These are phyloP conservation scores for Voacanga thouarsii DNA, from an alignment of 257 asterid species.

Conservation along the genomic window DNA sequence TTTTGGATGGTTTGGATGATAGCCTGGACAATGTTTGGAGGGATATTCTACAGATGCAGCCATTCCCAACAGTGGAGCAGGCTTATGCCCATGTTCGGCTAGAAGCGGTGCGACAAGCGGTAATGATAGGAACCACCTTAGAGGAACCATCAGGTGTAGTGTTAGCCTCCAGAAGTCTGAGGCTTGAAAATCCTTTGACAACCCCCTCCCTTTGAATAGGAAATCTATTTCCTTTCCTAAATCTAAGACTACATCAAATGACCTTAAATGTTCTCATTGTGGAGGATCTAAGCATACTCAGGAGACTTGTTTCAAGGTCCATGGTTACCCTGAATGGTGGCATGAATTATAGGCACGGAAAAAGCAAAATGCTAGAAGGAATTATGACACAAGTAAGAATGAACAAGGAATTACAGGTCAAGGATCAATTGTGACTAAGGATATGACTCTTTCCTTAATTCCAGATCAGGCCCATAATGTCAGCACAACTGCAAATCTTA, in stretches of 20 bases:
- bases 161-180: too few species aligned
- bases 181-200: too few species aligned
- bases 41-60: not conserved
- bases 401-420: not conserved
- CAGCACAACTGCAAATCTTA: too few species aligned
- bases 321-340: slow-evolving; percentile 14
- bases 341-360: not conserved
- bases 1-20: slow-evolving; percentile 8
- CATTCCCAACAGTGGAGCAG: not conserved
- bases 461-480: too few species aligned
- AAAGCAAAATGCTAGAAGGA: not conserved
- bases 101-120: not conserved
- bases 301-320: not conserved
- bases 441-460: too few species aligned
- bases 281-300: not conserved
- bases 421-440: too few species aligned
- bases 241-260: too few species aligned
- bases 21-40: not conserved
- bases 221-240: too few species aligned
- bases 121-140: not conserved
- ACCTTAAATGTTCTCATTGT: not conserved
- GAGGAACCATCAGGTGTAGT: too few species aligned
- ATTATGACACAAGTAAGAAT: too few species aligned
- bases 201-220: too few species aligned
- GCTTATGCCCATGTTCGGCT: not conserved